Percentiles rank a stretch among this genome's conserved stretches.
Evolutionary conservation across 352 stramenopile species (phyloP).

Genomic region (Globisporangium viniferum): DNA sequence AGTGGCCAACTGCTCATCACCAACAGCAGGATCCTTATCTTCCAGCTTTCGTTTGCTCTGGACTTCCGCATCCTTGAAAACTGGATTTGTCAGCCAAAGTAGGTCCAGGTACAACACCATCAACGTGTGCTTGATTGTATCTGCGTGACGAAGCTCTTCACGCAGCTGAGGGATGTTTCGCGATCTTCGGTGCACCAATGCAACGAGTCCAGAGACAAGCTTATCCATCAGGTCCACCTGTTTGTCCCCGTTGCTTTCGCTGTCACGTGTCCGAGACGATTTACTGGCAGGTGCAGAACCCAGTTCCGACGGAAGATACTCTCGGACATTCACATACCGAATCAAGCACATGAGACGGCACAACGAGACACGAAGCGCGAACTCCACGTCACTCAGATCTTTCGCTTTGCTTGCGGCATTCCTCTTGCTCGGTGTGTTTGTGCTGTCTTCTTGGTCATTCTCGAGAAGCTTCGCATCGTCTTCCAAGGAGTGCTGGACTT

Average conservation of each 20-base stretch:
- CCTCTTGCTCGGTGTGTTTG: conserved; percentile 18
- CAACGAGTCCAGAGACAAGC: conserved; percentile 28
- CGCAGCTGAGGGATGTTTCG: conserved; percentile 45
- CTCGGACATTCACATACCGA: conserved; percentile 58
- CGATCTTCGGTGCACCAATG: conserved; percentile 50
- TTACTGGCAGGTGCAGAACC: background rate
- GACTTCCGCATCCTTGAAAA: conserved; percentile 51
- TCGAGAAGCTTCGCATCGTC: conserved; percentile 45
- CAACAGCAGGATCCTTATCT: conserved; percentile 8
- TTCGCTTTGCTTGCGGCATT: conserved; percentile 36
- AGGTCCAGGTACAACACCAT: conserved; percentile 74
- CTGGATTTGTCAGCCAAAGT: conserved; percentile 61
- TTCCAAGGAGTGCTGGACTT: conserved; percentile 46
- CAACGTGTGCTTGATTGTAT: conserved; percentile 63
- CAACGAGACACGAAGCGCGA: conserved; percentile 57
- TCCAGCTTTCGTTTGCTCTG: conserved; percentile 20
- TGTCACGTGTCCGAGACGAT: background rate
- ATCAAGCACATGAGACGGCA: conserved; percentile 59
- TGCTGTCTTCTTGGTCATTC: conserved; percentile 10
- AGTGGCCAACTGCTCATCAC: conserved; percentile 13
- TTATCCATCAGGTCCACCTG: conserved; percentile 31
- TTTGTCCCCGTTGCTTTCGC: background rate
- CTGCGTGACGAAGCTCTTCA: conserved; percentile 45
- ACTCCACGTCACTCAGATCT: conserved; percentile 67
- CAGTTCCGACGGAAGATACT: conserved; percentile 39